Evolutionary conservation across 768 basidiomycete species (phyloP).

Genomic region (Lactifluus hygrophoroides): DNA sequence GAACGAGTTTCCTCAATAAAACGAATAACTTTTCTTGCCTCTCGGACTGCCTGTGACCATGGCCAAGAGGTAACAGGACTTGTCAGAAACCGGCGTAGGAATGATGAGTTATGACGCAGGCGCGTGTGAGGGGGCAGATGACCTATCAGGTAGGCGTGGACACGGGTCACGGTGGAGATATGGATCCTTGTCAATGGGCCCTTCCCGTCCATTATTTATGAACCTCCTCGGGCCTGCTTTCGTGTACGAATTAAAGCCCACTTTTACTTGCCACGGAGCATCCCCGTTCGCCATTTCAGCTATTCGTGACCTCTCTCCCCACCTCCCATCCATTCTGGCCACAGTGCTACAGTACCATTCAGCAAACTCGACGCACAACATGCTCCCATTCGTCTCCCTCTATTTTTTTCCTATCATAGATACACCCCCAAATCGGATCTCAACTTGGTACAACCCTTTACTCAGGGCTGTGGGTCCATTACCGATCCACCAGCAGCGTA

Average conservation of each 20-base stretch:
- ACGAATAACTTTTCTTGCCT: not conserved
- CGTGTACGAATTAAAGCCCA: not conserved
- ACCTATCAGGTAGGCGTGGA: slow-evolving; percentile 10
- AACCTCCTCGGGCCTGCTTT: not conserved
- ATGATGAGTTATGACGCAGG: not conserved
- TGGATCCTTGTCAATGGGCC: not conserved
- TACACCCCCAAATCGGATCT: not conserved
- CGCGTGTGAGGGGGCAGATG: slow-evolving; percentile 11
- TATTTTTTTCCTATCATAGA: not conserved
- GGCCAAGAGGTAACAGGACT: too few species aligned
- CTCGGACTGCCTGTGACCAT: too few species aligned
- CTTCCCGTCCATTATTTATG: slow-evolving; percentile 2
- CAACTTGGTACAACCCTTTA: not conserved
- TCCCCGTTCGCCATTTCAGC: not conserved
- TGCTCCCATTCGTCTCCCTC: not conserved
- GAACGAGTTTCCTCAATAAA: not conserved
- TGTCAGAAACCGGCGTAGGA: too few species aligned
- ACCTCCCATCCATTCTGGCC: not conserved
- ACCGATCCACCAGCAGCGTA: slow-evolving; percentile 3
- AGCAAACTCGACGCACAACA: not conserved
- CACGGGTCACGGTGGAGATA: not conserved
- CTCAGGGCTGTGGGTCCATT: not conserved
- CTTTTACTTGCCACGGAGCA: not conserved
- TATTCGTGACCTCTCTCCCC: too few species aligned
- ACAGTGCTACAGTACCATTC: not conserved